Base-by-base conservation (phyloP, 1,139 yeast genomes). In the Martiniozyma asiatica region DNA sequence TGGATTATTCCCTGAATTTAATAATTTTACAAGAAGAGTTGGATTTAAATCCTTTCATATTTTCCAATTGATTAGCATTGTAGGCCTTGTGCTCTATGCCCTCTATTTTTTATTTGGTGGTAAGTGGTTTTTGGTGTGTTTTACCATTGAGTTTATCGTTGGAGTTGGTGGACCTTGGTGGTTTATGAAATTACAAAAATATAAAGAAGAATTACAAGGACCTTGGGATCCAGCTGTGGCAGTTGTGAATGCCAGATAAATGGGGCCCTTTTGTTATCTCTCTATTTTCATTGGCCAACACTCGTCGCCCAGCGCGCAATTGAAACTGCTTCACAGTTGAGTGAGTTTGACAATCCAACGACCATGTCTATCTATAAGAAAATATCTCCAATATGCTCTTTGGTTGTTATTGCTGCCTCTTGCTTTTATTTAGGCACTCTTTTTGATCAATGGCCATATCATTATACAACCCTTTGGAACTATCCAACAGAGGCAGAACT, bases 171-270 rank as follows among this genome's bases (percentile, higher is more conserved):
- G 81, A 26, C 94, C 94, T 2, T 64, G 66, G 25, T 77, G 82
- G 56, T 75, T 81, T 42, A 54, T 81, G 32, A 65, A 66, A 25
- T 56, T 84, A 24, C 95, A 84, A 47, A 68, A 73, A 53, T 82
- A 82, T 49, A 84, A 84, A 52, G 81, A 82, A 50, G 94, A 82
- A 50, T 60, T 84, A 34, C 87, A 79, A 53, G 95, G 95, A 0
- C 95, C 95, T 1, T 84, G 95, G 95, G 95, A 84, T 51, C 74
- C 80, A 1, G 94, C 94, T 9, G 72, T 68, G 45, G 94, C 94
- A 1, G 52, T 59, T 10, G 50, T 63, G 18, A 47, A 50, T 31
- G 41, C 45, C 18, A 26, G 39, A 14, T 41, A 34, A 32, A 20
- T 3, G 17, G 10, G 12, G 13, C 19, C 10, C 13, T 14, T 14